These are phyloP conservation scores for Tillandsia leiboldiana DNA, from an alignment of 176 grass and related monocot genomes.

Conservation along the genomic window DNA sequence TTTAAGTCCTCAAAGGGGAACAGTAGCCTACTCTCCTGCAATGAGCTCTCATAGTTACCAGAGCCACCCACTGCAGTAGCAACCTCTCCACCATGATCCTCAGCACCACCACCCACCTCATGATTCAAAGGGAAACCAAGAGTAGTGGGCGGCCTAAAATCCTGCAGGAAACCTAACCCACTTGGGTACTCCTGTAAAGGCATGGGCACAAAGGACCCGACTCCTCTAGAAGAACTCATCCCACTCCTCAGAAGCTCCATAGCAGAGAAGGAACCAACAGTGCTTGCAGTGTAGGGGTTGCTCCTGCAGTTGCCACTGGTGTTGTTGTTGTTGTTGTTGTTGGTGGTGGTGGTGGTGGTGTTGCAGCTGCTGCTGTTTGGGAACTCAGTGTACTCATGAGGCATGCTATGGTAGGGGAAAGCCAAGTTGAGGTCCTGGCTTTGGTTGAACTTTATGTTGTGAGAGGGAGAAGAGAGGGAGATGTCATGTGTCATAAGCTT, in stretches of 20 bases:
- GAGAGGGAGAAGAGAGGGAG: conserved; percentile 3
- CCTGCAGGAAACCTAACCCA: not conserved
- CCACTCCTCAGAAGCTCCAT: conserved; percentile 9
- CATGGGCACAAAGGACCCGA: not conserved
- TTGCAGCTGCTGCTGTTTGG: not conserved
- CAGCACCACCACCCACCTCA: not conserved
- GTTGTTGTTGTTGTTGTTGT: not conserved
- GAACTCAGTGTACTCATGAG: not conserved
- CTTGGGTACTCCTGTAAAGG: not conserved
- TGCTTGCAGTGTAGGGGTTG: too few relatives aligned
- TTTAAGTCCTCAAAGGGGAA: not conserved
- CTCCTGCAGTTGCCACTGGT: not conserved
- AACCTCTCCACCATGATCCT: conserved; percentile 23
- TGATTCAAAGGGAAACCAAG: not conserved
- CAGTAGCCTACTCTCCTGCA: not conserved
- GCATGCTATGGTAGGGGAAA: conserved; percentile 11
- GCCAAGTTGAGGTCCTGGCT: conserved; percentile 28
- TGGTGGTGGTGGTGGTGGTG: not conserved
- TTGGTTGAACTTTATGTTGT: conserved; percentile 12
- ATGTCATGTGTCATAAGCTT: not conserved
- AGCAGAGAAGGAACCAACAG: not conserved
- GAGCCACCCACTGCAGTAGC: conserved; percentile 3
- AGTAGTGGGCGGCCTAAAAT: not conserved
- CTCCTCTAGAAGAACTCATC: not conserved
- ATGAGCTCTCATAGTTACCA: not conserved